Conservation (phyloP, 2,329 filamentous ascomycete species). For the Pseudogymnoascus sp. region DNA sequence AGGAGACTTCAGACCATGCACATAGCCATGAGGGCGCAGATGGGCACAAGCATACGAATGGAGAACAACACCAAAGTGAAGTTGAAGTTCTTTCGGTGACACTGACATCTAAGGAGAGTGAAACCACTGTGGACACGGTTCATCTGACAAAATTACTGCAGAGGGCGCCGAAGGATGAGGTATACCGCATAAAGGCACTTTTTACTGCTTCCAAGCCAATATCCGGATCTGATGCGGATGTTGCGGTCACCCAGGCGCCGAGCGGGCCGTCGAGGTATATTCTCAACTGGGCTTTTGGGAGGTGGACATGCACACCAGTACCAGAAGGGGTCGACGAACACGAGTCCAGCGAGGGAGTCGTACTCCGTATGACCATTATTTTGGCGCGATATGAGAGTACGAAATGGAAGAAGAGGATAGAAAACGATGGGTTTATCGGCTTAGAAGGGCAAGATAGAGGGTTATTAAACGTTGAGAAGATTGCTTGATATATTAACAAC, state of each 20-base stretch:
- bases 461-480: constrained; percentile 39
- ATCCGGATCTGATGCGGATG: constrained; percentile 43
- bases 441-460: constrained; percentile 39
- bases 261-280: constrained; percentile 57
- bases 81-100: constrained; percentile 87
- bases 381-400: constrained; percentile 63
- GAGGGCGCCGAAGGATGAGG: constrained; percentile 78
- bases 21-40: constrained; percentile 33
- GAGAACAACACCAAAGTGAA: constrained; percentile 62
- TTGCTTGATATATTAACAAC: constrained; percentile 12
- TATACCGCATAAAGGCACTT: constrained; percentile 85
- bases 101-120: constrained; percentile 38
- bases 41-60: constrained; percentile 30
- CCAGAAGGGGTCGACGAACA: constrained; percentile 40
- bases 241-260: constrained; percentile 24
- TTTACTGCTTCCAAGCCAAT: constrained; percentile 41
- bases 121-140: constrained; percentile 43
- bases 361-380: constrained; percentile 66
- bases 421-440: constrained; percentile 46
- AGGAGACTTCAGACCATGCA: constrained; percentile 31
- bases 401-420: constrained; percentile 69
- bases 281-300: constrained; percentile 94
- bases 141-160: constrained; percentile 60
- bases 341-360: constrained; percentile 44
- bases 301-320: constrained; percentile 79